These are phyloP conservation scores for Scleroderma bovista DNA, from an alignment of 768 basidiomycete genomes.

Conservation along the genomic window DNA sequence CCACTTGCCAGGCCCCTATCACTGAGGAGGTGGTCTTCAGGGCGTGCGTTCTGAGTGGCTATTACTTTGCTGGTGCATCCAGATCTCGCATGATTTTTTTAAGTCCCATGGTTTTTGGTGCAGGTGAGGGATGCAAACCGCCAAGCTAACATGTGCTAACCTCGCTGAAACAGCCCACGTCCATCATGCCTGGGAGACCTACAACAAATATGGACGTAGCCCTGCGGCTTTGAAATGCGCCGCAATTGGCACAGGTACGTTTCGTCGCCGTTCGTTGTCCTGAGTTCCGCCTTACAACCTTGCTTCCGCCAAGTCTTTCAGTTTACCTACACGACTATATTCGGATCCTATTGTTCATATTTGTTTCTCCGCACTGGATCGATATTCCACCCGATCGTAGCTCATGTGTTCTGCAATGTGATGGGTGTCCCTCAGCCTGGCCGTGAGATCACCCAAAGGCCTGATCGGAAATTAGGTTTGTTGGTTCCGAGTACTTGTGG, in stretches of 20 bases:
- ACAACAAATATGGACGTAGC: slow-evolving; percentile 67
- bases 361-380: slow-evolving; percentile 85
- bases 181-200: slow-evolving; percentile 90
- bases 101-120: slow-evolving; percentile 82
- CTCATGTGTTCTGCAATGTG: slow-evolving; percentile 90
- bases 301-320: slow-evolving; percentile 61
- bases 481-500: slow-evolving; percentile 11
- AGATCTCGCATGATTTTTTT: slow-evolving; percentile 63
- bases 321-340: slow-evolving; percentile 84
- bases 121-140: slow-evolving; percentile 47
- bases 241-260: slow-evolving; percentile 47
- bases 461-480: slow-evolving; percentile 48
- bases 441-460: slow-evolving; percentile 50
- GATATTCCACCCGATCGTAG: slow-evolving; percentile 65
- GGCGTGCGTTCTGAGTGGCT: slow-evolving; percentile 72
- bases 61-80: slow-evolving; percentile 59
- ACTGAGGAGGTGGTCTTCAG: slow-evolving; percentile 94
- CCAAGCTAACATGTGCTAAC: not conserved
- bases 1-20: slow-evolving; percentile 62
- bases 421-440: slow-evolving; percentile 82
- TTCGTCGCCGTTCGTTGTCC: not conserved
- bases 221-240: slow-evolving; percentile 60
- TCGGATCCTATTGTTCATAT: slow-evolving; percentile 84
- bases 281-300: slow-evolving; percentile 11
- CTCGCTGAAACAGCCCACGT: slow-evolving; percentile 59